These are phyloP conservation scores for Linum lewisii DNA, from an alignment of 345 rosid species.

Conservation along the genomic window DNA sequence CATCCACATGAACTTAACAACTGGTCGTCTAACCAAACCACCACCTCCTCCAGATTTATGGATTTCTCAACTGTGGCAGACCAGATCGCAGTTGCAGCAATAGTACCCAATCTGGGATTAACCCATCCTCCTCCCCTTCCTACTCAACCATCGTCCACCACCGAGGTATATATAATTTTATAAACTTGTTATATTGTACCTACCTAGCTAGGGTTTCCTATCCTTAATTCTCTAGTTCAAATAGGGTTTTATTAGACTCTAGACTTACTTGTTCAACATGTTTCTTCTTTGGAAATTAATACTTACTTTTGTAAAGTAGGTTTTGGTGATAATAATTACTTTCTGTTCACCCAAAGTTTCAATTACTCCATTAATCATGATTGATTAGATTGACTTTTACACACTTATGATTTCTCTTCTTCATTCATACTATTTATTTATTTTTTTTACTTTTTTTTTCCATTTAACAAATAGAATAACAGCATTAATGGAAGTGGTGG, in stretches of 20 bases:
- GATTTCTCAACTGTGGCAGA: not conserved
- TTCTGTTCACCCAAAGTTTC: not conserved
- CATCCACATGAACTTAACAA: no score
- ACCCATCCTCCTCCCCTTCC: not conserved
- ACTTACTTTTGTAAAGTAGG: not conserved
- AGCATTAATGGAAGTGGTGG: conserved; percentile 55
- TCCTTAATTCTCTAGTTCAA: no score
- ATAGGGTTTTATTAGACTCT: no score
- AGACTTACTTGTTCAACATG: no score
- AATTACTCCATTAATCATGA: not conserved
- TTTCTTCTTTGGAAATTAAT: no score
- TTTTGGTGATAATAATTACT: not conserved
- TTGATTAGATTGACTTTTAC: not conserved
- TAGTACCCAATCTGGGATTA: no score
- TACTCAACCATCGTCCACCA: not conserved
- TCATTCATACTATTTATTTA: no score
- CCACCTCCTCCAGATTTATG: no score
- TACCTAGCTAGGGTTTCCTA: no score
- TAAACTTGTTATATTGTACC: no score
- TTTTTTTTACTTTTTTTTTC: conserved; percentile 3
- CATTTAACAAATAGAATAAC: conserved; percentile 39
- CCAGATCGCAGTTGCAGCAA: not conserved
- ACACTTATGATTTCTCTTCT: no score
- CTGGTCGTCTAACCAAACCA: no score
- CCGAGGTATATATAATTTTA: not conserved